Evolutionary conservation across 768 basidiomycete species (phyloP).

Genomic region (Leucocoprinus birnbaumii): DNA sequence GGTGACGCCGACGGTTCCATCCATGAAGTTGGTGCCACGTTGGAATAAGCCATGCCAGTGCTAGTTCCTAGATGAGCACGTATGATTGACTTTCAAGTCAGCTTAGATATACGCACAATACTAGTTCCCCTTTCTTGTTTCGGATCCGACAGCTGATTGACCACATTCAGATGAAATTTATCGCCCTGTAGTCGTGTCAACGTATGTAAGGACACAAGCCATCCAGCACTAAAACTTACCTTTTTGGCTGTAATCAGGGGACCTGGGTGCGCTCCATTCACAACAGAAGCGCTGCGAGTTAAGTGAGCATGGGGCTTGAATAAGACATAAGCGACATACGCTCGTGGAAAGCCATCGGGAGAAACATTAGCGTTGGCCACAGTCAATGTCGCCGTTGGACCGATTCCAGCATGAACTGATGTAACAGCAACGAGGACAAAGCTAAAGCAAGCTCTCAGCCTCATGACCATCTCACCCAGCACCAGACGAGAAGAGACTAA

Average conservation of each 20-base stretch:
- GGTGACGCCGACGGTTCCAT: conserved; percentile 30
- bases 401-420: background rate
- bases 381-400: background rate
- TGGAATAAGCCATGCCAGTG: conserved; percentile 35
- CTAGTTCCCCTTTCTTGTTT: conserved; percentile 38
- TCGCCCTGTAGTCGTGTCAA: conserved; percentile 31
- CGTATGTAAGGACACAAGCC: too few species aligned
- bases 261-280: conserved; percentile 10
- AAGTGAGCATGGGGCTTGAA: background rate
- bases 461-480: background rate
- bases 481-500: too few species aligned
- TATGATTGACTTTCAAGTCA: too few species aligned
- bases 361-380: conserved; percentile 11
- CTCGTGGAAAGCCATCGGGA: conserved; percentile 19
- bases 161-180: conserved; percentile 37
- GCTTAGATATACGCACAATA: conserved; percentile 25
- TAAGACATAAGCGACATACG: conserved; percentile 9
- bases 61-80: conserved; percentile 12
- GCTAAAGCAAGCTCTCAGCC: background rate
- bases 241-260: conserved; percentile 28
- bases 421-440: background rate
- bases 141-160: conserved; percentile 32
- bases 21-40: conserved; percentile 26
- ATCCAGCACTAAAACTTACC: background rate
- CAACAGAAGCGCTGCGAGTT: background rate